Evolutionary conservation across 495 filamentous ascomycete genomes (phyloP).

Genomic region (Penicillium nucicola): DNA sequence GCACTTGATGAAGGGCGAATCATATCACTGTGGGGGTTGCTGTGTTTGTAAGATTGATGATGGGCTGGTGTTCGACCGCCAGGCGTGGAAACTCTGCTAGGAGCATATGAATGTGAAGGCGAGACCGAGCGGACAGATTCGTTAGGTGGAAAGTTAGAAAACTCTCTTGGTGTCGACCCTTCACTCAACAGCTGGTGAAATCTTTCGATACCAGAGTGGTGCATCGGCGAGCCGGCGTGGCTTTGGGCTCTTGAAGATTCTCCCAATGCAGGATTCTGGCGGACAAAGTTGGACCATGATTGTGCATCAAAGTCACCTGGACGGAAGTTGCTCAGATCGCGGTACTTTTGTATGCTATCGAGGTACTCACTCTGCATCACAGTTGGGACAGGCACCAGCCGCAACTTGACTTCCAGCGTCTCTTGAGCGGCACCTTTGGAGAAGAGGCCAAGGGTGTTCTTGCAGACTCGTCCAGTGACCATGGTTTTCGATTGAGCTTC

Average conservation of each 20-base stretch:
- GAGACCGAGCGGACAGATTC: conserved; percentile 34
- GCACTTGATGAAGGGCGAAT: conserved; percentile 49
- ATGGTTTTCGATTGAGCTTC: conserved; percentile 64
- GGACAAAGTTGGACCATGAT: conserved; percentile 63
- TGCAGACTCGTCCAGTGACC: conserved; percentile 87
- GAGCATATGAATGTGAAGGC: conserved; percentile 35
- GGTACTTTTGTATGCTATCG: conserved; percentile 59
- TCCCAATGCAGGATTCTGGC: conserved; percentile 54
- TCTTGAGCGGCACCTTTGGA: conserved; percentile 77
- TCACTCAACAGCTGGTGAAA: conserved; percentile 50
- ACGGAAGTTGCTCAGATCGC: conserved; percentile 56
- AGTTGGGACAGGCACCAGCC: conserved; percentile 77
- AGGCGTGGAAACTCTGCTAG: conserved; percentile 39
- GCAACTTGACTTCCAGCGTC: conserved; percentile 90
- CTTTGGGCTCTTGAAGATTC: conserved; percentile 25
- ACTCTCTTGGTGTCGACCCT: conserved; percentile 41
- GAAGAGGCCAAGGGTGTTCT: conserved; percentile 79
- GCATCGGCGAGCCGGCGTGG: conserved; percentile 40
- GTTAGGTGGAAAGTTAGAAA: conserved; percentile 27
- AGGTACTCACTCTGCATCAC: conserved; percentile 68
- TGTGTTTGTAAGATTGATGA: conserved; percentile 20
- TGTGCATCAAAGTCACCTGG: conserved; percentile 65
- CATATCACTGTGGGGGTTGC: conserved; percentile 28
- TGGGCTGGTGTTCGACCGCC: conserved; percentile 27
- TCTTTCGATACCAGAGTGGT: conserved; percentile 52